Evolutionary conservation across 108 stramenopile genomes (phyloP).

Genomic region (Parmales sp.): DNA sequence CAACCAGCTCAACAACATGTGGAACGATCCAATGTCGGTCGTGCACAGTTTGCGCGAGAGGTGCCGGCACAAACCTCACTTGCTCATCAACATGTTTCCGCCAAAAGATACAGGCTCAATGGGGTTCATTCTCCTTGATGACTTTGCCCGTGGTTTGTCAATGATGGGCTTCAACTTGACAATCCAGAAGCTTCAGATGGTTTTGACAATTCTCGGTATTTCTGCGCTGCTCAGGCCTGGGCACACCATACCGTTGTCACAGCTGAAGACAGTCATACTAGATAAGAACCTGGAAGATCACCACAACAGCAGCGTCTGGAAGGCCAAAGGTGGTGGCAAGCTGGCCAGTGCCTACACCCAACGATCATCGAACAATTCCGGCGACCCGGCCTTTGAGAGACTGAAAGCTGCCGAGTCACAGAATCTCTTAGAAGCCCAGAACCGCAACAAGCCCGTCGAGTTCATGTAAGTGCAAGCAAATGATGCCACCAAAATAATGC

Average conservation of each 20-base stretch:
- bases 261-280: not conserved
- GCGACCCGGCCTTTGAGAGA: not conserved
- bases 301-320: not conserved
- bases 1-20: not conserved
- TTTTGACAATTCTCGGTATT: not conserved
- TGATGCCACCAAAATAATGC: not conserved
- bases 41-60: not conserved
- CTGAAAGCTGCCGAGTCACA: not conserved
- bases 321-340: not conserved
- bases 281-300: slow-evolving; percentile 1
- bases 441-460: not conserved
- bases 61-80: not conserved
- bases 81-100: not conserved
- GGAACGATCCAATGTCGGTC: slow-evolving; percentile 4
- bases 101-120: not conserved
- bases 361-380: not conserved
- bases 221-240: not conserved
- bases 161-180: slow-evolving; percentile 2
- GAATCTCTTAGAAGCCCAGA: not conserved
- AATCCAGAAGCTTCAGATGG: not conserved
- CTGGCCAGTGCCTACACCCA: not conserved
- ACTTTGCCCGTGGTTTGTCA: not conserved
- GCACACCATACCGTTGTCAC: not conserved
- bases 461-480: not conserved
- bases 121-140: not conserved